phyloP scores from a whole-genome alignment of 2,329 filamentous ascomycete genomes.

The Neocucurbitaria cava region DNA sequence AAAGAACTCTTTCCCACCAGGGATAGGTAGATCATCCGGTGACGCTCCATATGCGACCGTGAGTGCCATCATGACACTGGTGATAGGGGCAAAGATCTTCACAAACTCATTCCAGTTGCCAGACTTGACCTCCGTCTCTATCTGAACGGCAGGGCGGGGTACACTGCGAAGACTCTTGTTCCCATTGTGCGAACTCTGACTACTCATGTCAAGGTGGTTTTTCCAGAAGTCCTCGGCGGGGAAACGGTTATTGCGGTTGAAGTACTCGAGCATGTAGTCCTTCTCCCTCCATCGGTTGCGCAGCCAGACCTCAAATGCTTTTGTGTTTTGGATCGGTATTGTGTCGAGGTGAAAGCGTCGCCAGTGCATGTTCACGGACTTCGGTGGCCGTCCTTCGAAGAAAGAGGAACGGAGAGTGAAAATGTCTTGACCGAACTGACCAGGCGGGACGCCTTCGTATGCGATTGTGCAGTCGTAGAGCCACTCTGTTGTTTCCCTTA shows the following conservation, averaged over 20 bases:
- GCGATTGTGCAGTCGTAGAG: slow-evolving; percentile 94
- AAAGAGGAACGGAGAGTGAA: slow-evolving; percentile 89
- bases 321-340: slow-evolving; percentile 78
- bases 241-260: slow-evolving; percentile 75
- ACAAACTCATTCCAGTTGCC: slow-evolving; percentile 60
- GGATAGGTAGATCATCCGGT: slow-evolving; percentile 42
- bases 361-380: slow-evolving; percentile 97
- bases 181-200: slow-evolving; percentile 37
- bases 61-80: slow-evolving; percentile 57
- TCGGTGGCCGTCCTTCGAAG: slow-evolving; percentile 85
- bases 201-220: slow-evolving; percentile 47
- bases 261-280: slow-evolving; percentile 85
- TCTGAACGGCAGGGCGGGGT: slow-evolving; percentile 50
- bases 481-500: slow-evolving; percentile 77
- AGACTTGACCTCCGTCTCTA: slow-evolving; percentile 58
- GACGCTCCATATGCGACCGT: slow-evolving; percentile 53
- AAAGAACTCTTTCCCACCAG: slow-evolving; percentile 45
- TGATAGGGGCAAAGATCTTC: slow-evolving; percentile 60
- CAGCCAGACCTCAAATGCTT: slow-evolving; percentile 84
- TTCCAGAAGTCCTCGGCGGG: slow-evolving; percentile 68
- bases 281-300: slow-evolving; percentile 90
- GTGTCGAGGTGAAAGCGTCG: slow-evolving; percentile 80
- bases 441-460: slow-evolving; percentile 82
- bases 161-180: slow-evolving; percentile 45
- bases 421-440: slow-evolving; percentile 84